Conservation (phyloP, 2,329 filamentous ascomycete genomes). For the Arthrobotrys conoides region DNA sequence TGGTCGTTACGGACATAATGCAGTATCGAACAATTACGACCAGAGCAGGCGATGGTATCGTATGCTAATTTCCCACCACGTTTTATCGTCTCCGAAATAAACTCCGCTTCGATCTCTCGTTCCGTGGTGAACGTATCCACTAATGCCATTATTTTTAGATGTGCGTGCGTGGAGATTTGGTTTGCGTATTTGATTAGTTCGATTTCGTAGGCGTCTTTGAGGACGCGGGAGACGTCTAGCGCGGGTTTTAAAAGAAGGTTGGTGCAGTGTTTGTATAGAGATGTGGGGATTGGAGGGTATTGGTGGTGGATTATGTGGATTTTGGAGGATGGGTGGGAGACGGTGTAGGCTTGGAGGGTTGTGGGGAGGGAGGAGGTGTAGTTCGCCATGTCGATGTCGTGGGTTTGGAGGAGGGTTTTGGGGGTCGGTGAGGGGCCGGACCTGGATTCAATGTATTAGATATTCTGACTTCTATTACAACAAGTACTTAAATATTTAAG, state of each 20-base stretch:
- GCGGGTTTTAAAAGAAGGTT: slow-evolving; percentile 74
- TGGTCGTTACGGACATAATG: slow-evolving; percentile 89
- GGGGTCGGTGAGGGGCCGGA: slow-evolving; percentile 56
- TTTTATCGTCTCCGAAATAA: slow-evolving; percentile 79
- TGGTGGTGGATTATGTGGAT: slow-evolving; percentile 61
- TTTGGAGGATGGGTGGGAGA: slow-evolving; percentile 57
- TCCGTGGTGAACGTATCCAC: slow-evolving; percentile 80
- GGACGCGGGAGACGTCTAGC: slow-evolving; percentile 83
- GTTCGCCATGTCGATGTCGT: slow-evolving; percentile 80
- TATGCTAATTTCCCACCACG: slow-evolving; percentile 85
- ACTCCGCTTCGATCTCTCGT: slow-evolving; percentile 84
- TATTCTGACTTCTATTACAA: neutral
- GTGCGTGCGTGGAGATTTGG: slow-evolving; percentile 81
- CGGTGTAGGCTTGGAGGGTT: slow-evolving; percentile 65
- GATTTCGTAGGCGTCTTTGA: slow-evolving; percentile 90
- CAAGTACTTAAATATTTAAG: neutral
- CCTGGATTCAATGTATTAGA: slow-evolving; percentile 15
- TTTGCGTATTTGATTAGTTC: slow-evolving; percentile 85
- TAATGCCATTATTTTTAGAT: slow-evolving; percentile 73
- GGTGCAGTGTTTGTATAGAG: slow-evolving; percentile 68
- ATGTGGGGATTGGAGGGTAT: slow-evolving; percentile 52
- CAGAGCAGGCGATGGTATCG: slow-evolving; percentile 87
- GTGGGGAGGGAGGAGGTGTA: slow-evolving; percentile 69
- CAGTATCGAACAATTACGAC: slow-evolving; percentile 84
- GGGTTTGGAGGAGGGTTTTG: slow-evolving; percentile 66